phyloP scores from a whole-genome alignment of 768 basidiomycete species.

The Cantharellus cinnabarinus region DNA sequence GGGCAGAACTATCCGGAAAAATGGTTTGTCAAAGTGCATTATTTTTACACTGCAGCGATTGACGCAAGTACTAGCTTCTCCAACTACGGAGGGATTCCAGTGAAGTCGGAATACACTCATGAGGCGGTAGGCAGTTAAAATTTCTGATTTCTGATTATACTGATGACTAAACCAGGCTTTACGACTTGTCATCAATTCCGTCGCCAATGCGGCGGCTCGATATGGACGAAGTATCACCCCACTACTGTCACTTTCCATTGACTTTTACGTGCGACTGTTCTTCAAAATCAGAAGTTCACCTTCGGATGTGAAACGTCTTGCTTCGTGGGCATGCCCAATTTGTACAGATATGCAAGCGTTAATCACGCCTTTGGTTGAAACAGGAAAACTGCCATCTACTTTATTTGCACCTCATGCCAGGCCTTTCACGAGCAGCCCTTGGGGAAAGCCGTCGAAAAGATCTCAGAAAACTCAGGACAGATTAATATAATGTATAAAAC shows the following conservation, averaged over 20 bases:
- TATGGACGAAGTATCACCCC: conserved; percentile 89
- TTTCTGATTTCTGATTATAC: background rate
- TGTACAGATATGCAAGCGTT: background rate
- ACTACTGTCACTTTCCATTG: conserved; percentile 76
- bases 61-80: conserved; percentile 39
- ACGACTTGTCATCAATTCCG: conserved; percentile 68
- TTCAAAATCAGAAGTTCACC: conserved; percentile 56
- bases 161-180: conserved; percentile 36
- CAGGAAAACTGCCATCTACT: conserved; percentile 74
- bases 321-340: conserved; percentile 33
- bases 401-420: conserved; percentile 72
- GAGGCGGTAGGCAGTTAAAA: conserved; percentile 44
- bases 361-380: conserved; percentile 1
- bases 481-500: conserved; percentile 52
- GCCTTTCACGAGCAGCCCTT: conserved; percentile 66
- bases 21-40: conserved; percentile 34
- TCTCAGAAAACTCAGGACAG: conserved; percentile 32
- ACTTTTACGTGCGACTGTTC: conserved; percentile 91
- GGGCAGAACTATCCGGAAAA: conserved; percentile 93
- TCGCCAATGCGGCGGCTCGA: conserved; percentile 72
- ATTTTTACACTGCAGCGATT: background rate
- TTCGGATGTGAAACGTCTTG: conserved; percentile 61
- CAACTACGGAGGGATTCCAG: conserved; percentile 82
- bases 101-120: conserved; percentile 88
- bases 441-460: conserved; percentile 47